Evolutionary conservation across 2,329 filamentous ascomycete genomes (phyloP).

Genomic region (Orbilia blumenaviensis): DNA sequence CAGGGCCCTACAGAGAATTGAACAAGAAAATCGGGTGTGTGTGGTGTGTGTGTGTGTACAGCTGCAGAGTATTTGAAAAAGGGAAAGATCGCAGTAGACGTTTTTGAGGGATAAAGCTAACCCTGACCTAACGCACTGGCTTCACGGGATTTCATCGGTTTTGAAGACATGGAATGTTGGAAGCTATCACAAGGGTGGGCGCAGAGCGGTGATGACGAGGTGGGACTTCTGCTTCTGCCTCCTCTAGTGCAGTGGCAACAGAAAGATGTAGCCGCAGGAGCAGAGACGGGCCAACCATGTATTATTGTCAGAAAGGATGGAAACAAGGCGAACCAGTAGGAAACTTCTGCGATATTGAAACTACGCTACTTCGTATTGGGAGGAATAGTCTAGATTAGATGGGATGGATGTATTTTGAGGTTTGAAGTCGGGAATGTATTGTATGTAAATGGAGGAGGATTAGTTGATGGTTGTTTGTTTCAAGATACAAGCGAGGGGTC

Average conservation of each 20-base stretch:
- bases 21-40: background rate
- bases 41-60: too few relatives aligned
- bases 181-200: background rate
- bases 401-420: too few relatives aligned
- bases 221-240: background rate
- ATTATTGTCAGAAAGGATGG: conserved; percentile 20
- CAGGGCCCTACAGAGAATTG: conserved; percentile 10
- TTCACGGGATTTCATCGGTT: conserved; percentile 32
- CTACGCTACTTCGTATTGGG: too few relatives aligned
- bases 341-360: too few relatives aligned
- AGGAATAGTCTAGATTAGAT: too few relatives aligned
- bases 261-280: background rate
- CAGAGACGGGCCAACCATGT: background rate
- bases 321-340: background rate
- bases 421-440: too few relatives aligned
- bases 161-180: conserved; percentile 46
- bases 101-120: conserved; percentile 21
- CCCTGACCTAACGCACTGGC: conserved; percentile 46
- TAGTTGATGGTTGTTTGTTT: too few relatives aligned
- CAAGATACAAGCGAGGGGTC: too few relatives aligned
- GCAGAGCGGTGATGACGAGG: background rate
- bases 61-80: too few relatives aligned
- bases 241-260: background rate
- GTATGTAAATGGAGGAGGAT: too few relatives aligned
- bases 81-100: background rate